phyloP scores from a whole-genome alignment of 768 basidiomycete genomes.

The Boletus vermiculosoides region DNA sequence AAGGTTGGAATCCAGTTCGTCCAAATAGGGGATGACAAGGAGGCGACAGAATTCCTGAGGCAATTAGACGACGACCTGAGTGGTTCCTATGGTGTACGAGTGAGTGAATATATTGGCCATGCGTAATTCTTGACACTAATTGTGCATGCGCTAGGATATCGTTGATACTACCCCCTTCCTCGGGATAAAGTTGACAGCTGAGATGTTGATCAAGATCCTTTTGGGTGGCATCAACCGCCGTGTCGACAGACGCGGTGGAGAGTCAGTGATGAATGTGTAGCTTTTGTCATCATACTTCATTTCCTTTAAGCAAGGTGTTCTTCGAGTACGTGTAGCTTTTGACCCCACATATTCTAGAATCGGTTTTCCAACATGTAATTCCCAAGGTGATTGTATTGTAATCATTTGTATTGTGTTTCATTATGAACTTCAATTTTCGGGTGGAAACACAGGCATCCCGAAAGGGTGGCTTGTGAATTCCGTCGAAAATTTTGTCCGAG shows the following conservation, averaged over 20 bases:
- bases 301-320: not conserved
- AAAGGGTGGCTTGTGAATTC: not conserved
- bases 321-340: not conserved
- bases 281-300: no score
- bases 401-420: not conserved
- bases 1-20: constrained; percentile 72
- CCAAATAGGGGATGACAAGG: constrained; percentile 55
- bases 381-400: not conserved
- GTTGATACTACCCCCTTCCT: constrained; percentile 65
- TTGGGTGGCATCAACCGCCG: constrained; percentile 65
- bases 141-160: constrained; percentile 48
- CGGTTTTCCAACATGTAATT: not conserved
- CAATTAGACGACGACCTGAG: constrained; percentile 59
- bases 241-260: constrained; percentile 38
- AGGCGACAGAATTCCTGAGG: constrained; percentile 44
- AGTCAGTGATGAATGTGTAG: constrained; percentile 23
- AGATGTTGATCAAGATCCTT: constrained; percentile 58
- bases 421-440: not conserved
- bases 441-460: not conserved
- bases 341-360: not conserved
- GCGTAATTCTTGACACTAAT: not conserved
- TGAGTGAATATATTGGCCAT: constrained; percentile 20
- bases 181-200: constrained; percentile 42
- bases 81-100: constrained; percentile 42
- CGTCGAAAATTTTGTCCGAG: not conserved